phyloP scores from a whole-genome alignment of 306 rosid species.

The Oemleria cerasiformis region DNA sequence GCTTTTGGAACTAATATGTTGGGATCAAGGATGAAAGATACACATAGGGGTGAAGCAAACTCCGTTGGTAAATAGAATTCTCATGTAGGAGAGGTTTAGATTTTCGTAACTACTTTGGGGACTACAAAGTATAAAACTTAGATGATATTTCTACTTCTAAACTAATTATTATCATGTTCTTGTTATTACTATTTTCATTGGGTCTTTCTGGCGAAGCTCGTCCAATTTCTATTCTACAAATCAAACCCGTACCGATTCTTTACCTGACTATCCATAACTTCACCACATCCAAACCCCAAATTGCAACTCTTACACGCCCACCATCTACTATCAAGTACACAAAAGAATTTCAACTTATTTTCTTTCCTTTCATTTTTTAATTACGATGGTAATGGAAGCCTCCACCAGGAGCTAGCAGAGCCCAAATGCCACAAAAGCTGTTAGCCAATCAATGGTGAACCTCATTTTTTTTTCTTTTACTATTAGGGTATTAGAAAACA shows the following conservation, averaged over 20 bases:
- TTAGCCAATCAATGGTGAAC: not conserved
- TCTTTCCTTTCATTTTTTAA: no score
- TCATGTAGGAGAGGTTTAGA: not conserved
- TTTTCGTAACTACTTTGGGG: not conserved
- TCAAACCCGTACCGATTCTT: not conserved
- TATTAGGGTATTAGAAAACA: no score
- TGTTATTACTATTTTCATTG: not conserved
- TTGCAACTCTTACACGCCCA: no score
- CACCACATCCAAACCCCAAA: not conserved
- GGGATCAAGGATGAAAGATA: not conserved
- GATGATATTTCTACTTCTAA: not conserved
- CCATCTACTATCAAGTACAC: no score
- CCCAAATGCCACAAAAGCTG: not conserved
- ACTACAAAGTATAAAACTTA: not conserved
- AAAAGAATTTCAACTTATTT: no score
- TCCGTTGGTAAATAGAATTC: no score
- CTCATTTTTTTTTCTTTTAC: not conserved
- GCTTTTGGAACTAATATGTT: not conserved
- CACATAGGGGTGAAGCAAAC: no score
- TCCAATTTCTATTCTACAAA: not conserved
- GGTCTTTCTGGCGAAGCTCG: not conserved
- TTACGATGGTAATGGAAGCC: not conserved
- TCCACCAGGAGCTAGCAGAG: not conserved
- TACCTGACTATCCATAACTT: not conserved
- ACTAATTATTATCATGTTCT: not conserved